Conservation (phyloP, 805 yeast genomes). For the Maudiozyma serrabonitensis region DNA sequence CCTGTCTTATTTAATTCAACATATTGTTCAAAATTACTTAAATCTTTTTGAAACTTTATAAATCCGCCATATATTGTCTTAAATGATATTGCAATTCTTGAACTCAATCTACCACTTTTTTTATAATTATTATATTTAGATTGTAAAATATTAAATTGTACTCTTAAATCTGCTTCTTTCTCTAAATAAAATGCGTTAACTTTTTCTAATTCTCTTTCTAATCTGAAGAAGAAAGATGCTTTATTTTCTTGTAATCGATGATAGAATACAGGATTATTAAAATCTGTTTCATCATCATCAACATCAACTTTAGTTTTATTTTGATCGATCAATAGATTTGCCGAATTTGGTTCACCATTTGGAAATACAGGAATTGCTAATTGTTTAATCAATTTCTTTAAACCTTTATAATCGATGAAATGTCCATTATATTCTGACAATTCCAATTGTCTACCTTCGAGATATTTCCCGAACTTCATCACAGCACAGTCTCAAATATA, state of each 20-base stretch:
- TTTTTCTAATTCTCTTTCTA: conserved; percentile 91
- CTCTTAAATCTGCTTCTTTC: conserved; percentile 78
- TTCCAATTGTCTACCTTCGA: conserved; percentile 89
- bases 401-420: conserved; percentile 88
- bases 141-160: conserved; percentile 65
- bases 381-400: conserved; percentile 84
- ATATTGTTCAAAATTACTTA: conserved; percentile 83
- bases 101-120: conserved; percentile 37
- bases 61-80: conserved; percentile 80
- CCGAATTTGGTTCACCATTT: not conserved
- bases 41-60: conserved; percentile 79
- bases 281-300: conserved; percentile 19
- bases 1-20: conserved; percentile 94
- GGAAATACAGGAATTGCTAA: conserved; percentile 40
- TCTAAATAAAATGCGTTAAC: conserved; percentile 87
- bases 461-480: conserved; percentile 88
- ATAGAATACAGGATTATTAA: conserved; percentile 33
- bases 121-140: conserved; percentile 53
- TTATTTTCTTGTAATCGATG: conserved; percentile 73
- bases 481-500: not conserved
- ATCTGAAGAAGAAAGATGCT: conserved; percentile 74
- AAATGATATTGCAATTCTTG: conserved; percentile 44
- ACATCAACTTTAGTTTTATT: not conserved
- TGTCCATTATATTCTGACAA: conserved; percentile 90
- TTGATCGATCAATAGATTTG: not conserved